Percentiles rank a stretch among this genome's conserved stretches.
Evolutionary conservation across 345 rosid genomes (phyloP).

Genomic region (Lepidium aucheri): DNA sequence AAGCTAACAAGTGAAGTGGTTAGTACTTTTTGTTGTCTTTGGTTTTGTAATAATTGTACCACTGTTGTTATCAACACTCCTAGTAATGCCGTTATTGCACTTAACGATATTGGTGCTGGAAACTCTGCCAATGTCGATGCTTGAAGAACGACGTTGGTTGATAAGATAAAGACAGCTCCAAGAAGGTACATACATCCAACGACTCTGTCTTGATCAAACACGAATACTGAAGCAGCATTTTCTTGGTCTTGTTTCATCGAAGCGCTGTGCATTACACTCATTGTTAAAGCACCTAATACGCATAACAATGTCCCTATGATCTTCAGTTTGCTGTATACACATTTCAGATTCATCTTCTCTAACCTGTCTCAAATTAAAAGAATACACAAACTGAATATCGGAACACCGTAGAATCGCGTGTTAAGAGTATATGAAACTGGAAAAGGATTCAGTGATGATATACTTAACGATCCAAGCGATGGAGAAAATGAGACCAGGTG

Average conservation of each 20-base stretch:
- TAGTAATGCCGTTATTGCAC: conserved; percentile 60
- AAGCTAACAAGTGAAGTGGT: conserved; percentile 35
- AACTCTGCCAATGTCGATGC: conserved; percentile 62
- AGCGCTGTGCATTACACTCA: conserved; percentile 78
- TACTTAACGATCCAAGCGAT: conserved; percentile 76
- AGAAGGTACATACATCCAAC: conserved; percentile 68
- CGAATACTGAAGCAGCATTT: not conserved
- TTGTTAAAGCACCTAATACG: conserved; percentile 63
- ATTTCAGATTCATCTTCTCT: conserved; percentile 57
- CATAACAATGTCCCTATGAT: conserved; percentile 71
- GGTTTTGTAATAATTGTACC: conserved; percentile 39
- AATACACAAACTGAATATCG: not conserved
- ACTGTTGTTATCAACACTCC: conserved; percentile 55
- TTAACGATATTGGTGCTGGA: conserved; percentile 85
- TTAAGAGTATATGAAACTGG: no score
- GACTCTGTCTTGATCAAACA: conserved; percentile 51
- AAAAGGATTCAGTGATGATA: not conserved
- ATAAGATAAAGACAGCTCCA: conserved; percentile 56
- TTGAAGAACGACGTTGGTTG: conserved; percentile 75
- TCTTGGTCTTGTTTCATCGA: conserved; percentile 13
- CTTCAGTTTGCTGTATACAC: conserved; percentile 68
- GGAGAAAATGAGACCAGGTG: conserved; percentile 78
- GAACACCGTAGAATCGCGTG: not conserved
- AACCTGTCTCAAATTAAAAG: conserved; percentile 34
- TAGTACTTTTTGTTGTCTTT: conserved; percentile 18